These are phyloP conservation scores for Trametes coccinea DNA, from an alignment of 768 basidiomycete species.

Conservation along the genomic window DNA sequence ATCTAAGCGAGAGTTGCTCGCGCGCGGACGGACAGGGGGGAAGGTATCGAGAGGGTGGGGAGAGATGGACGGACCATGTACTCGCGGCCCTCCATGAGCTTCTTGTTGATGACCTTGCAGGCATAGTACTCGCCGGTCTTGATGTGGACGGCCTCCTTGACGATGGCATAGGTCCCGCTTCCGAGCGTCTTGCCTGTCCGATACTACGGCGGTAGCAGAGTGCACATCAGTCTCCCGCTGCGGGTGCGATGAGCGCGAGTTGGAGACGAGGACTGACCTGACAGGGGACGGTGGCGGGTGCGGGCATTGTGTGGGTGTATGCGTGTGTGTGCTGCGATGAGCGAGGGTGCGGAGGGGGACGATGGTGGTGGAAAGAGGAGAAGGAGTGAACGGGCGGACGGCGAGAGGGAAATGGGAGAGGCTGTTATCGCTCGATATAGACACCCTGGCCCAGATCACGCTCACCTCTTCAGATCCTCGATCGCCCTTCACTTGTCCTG, in stretches of 20 bases:
- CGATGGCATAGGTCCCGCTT: slow-evolving; percentile 93
- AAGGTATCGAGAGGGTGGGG: not conserved
- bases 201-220: slow-evolving; percentile 49
- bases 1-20: slow-evolving; percentile 1
- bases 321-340: not conserved
- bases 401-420: not conserved
- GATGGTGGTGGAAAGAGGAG: not conserved
- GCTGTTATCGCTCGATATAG: slow-evolving; percentile 9
- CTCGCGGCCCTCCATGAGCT: slow-evolving; percentile 96
- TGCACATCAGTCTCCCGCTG: slow-evolving; percentile 13
- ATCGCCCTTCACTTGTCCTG: slow-evolving; percentile 6
- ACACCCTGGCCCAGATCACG: slow-evolving; percentile 9
- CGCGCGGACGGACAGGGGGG: not conserved
- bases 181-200: slow-evolving; percentile 87
- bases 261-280: slow-evolving; percentile 36
- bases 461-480: slow-evolving; percentile 4
- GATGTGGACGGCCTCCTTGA: slow-evolving; percentile 94
- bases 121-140: slow-evolving; percentile 93
- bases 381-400: not conserved
- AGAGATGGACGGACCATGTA: slow-evolving; percentile 73
- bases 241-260: not conserved
- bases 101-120: slow-evolving; percentile 99
- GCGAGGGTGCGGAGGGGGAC: not conserved
- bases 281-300: slow-evolving; percentile 45
- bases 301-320: slow-evolving; percentile 17